phyloP scores from a whole-genome alignment of 805 yeast species.

The Saccharomyces kudriavzevii region DNA sequence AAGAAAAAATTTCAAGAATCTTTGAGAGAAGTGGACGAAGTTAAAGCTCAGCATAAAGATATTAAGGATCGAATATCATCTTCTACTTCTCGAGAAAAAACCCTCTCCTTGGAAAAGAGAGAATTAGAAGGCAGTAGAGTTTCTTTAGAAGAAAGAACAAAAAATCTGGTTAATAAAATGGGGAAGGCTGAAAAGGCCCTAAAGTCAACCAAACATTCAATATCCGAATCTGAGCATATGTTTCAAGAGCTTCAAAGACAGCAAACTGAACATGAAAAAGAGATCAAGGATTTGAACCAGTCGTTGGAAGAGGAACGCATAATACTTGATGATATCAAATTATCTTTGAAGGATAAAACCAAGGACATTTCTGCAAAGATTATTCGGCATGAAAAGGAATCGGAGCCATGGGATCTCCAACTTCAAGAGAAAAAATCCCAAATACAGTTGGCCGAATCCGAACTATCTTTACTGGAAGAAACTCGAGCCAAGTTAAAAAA shows the following conservation, averaged over 20 bases:
- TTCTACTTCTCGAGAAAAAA: conserved; percentile 27
- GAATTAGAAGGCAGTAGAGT: conserved; percentile 49
- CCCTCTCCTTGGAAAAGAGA: conserved; percentile 22
- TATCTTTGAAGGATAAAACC: conserved; percentile 66
- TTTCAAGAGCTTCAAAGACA: conserved; percentile 40
- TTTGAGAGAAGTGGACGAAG: conserved; percentile 31
- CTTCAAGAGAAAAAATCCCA: conserved; percentile 56
- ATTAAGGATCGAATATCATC: conserved; percentile 17
- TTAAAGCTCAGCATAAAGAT: conserved; percentile 26
- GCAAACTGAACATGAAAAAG: conserved; percentile 36
- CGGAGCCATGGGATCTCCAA: conserved; percentile 78
- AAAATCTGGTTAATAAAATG: conserved; percentile 51
- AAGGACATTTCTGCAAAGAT: conserved; percentile 58
- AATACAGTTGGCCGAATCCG: conserved; percentile 55
- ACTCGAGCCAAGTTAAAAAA: conserved; percentile 37
- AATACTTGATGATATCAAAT: conserved; percentile 54
- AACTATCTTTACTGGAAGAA: conserved; percentile 49
- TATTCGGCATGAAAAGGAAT: conserved; percentile 48
- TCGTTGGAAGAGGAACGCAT: conserved; percentile 46
- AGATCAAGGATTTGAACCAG: conserved; percentile 38
- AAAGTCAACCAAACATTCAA: conserved; percentile 38
- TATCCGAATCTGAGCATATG: conserved; percentile 40
- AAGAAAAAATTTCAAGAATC: conserved; percentile 35
- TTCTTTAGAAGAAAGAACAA: conserved; percentile 66
- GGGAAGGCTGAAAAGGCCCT: conserved; percentile 52